Evolutionary conservation across 2,329 filamentous ascomycete species (phyloP).

Genomic region (Aspergillus sp.): DNA sequence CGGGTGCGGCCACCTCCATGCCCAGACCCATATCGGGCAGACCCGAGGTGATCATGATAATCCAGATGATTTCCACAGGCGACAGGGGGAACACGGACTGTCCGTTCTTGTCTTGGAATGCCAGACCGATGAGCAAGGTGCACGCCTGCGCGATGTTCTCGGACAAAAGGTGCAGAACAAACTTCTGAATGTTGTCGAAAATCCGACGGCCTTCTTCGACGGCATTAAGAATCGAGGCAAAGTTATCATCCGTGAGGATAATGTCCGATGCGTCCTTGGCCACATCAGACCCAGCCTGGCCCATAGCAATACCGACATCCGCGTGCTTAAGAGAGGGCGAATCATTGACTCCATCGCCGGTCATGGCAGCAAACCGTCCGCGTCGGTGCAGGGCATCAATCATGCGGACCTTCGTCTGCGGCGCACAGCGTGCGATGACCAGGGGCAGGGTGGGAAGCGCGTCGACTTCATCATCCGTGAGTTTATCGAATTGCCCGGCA

Average conservation of each 20-base stretch:
- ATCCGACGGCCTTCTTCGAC: slow-evolving; percentile 78
- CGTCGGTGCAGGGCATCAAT: slow-evolving; percentile 59
- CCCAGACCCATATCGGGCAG: slow-evolving; percentile 83
- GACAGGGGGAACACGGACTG: slow-evolving; percentile 79
- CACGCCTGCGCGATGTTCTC: slow-evolving; percentile 81
- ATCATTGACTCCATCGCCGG: slow-evolving; percentile 82
- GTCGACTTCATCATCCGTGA: slow-evolving; percentile 69
- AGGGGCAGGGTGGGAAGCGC: slow-evolving; percentile 50
- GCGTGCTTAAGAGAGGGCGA: slow-evolving; percentile 74
- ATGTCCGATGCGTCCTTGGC: slow-evolving; percentile 66
- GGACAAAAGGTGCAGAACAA: slow-evolving; percentile 71
- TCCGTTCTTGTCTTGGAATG: slow-evolving; percentile 66
- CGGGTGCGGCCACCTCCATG: slow-evolving; percentile 67
- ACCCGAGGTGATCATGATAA: slow-evolving; percentile 85
- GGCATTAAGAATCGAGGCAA: slow-evolving; percentile 76
- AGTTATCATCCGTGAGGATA: slow-evolving; percentile 73
- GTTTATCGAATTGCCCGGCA: slow-evolving; percentile 71
- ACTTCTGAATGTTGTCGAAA: slow-evolving; percentile 85
- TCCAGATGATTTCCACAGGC: slow-evolving; percentile 82
- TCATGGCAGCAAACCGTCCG: slow-evolving; percentile 75
- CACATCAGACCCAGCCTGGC: slow-evolving; percentile 71
- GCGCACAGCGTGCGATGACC: slow-evolving; percentile 56
- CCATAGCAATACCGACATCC: slow-evolving; percentile 85
- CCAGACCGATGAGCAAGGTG: slow-evolving; percentile 73
- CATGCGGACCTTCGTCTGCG: slow-evolving; percentile 73